A percentile compares a stretch with the other conserved stretches of the same genome.
These are phyloP conservation scores for Takashimella tepidaria DNA, from an alignment of 1,284 basidiomycete genomes.

Conservation along the genomic window DNA sequence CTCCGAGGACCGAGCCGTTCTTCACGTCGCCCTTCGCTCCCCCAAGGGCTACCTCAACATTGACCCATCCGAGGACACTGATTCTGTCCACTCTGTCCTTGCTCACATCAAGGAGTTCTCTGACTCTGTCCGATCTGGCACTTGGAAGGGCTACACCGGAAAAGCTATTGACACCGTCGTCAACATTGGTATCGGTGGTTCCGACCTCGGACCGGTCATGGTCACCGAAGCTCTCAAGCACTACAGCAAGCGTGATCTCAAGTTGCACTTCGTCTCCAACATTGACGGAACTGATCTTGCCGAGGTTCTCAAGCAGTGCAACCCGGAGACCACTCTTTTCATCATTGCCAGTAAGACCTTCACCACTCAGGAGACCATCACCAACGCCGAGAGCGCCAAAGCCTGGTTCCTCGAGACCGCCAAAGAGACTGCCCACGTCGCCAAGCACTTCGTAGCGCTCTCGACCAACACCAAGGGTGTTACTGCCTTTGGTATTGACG, in stretches of 20 bases:
- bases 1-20: constrained; percentile 91
- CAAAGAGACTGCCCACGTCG: constrained; percentile 80
- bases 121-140: constrained; percentile 74
- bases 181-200: constrained; percentile 98
- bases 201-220: constrained; percentile 97
- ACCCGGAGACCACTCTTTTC: constrained; percentile 93
- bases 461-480: constrained; percentile 94
- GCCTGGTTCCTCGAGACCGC: constrained; percentile 88
- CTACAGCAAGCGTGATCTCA: constrained; percentile 85
- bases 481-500: constrained; percentile 87
- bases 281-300: constrained; percentile 97
- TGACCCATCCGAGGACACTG: constrained; percentile 65
- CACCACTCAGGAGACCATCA: constrained; percentile 99
- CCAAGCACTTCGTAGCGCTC: constrained; percentile 98
- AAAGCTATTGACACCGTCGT: constrained; percentile 91
- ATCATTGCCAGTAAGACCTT: constrained; percentile 98
- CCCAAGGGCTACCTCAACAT: constrained; percentile 58
- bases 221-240: constrained; percentile 94
- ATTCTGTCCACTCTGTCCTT: constrained; percentile 78
- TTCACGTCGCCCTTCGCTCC: constrained; percentile 92
- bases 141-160: constrained; percentile 95
- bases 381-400: constrained; percentile 89
- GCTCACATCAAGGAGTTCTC: constrained; percentile 89
- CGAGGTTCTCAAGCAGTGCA: constrained; percentile 73
- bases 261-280: constrained; percentile 89